Evolutionary conservation across 371 early-diverging fungal genomes (phyloP).

Genomic region (Fennellomyces sp.): DNA sequence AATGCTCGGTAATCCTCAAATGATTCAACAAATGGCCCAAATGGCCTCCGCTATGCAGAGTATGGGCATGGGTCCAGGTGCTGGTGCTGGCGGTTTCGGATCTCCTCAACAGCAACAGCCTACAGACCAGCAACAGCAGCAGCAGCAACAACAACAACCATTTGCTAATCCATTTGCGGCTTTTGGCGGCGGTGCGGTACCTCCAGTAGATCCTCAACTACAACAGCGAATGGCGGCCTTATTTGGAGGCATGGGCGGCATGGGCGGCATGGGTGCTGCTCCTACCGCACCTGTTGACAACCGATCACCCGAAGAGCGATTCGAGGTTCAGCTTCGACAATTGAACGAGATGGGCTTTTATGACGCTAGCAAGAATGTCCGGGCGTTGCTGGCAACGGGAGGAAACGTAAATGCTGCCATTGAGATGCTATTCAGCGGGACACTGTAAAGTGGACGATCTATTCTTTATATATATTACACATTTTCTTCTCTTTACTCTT

Average conservation of each 20-base stretch:
- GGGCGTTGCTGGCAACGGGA: constrained; percentile 81
- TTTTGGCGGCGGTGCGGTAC: constrained; percentile 33
- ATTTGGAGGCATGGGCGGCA: constrained; percentile 16
- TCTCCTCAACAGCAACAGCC: constrained; percentile 18
- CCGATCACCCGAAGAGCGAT: constrained; percentile 90
- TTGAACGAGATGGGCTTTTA: constrained; percentile 97
- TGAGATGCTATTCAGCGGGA: constrained; percentile 74
- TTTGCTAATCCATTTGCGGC: constrained; percentile 73
- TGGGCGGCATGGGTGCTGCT: constrained; percentile 37
- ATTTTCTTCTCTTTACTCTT: neutral
- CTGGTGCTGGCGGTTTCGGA: constrained; percentile 9
- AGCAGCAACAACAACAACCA: constrained; percentile 22
- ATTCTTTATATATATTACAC: too few relatives aligned
- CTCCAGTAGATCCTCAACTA: constrained; percentile 49
- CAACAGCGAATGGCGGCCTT: constrained; percentile 53
- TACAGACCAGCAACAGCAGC: neutral
- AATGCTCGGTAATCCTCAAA: constrained; percentile 86
- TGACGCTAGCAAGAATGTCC: constrained; percentile 88
- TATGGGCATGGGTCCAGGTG: constrained; percentile 31
- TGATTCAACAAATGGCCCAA: constrained; percentile 77
- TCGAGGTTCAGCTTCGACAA: constrained; percentile 88
- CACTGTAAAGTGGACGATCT: neutral
- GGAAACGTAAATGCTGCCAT: constrained; percentile 96
- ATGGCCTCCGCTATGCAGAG: constrained; percentile 72
- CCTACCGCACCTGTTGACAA: constrained; percentile 40